A percentile compares a stretch with the other conserved stretches of the same genome.
phyloP scores from a whole-genome alignment of 805 yeast species.

The Barnettozyma sp. region DNA sequence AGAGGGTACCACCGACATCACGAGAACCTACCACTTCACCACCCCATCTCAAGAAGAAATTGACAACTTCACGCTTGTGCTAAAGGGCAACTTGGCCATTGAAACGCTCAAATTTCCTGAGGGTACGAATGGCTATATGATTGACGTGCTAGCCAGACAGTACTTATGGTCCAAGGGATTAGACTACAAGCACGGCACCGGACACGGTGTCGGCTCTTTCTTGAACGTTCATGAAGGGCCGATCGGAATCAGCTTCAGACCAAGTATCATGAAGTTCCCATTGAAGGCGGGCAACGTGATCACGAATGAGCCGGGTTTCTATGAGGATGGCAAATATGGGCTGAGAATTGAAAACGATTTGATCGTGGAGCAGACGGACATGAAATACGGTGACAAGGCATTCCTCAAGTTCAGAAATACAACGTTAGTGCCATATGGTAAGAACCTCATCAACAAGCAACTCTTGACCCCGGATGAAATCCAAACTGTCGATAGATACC shows the following conservation, averaged over 20 bases:
- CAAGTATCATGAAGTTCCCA: slow-evolving; percentile 44
- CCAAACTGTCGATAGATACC: slow-evolving; percentile 63
- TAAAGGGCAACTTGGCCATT: slow-evolving; percentile 86
- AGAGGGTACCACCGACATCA: slow-evolving; percentile 95
- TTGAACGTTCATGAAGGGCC: slow-evolving; percentile 95
- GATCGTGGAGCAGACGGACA: slow-evolving; percentile 38
- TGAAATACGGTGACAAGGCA: slow-evolving; percentile 47
- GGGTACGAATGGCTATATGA: slow-evolving; percentile 64
- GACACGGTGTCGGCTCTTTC: slow-evolving; percentile 94
- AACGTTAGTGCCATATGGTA: slow-evolving; percentile 81
- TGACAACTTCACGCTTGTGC: slow-evolving; percentile 71
- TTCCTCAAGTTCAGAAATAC: slow-evolving; percentile 74
- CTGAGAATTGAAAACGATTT: slow-evolving; percentile 84
- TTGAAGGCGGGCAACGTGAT: slow-evolving; percentile 63
- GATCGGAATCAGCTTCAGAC: slow-evolving; percentile 61
- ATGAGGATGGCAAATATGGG: slow-evolving; percentile 85
- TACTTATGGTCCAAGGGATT: slow-evolving; percentile 76
- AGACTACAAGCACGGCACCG: slow-evolving; percentile 91
- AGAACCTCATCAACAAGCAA: slow-evolving; percentile 55
- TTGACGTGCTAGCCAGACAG: slow-evolving; percentile 81
- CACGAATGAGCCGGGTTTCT: slow-evolving; percentile 93
- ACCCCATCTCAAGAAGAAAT: slow-evolving; percentile 51
- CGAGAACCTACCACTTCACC: slow-evolving; percentile 73
- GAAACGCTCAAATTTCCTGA: slow-evolving; percentile 76
- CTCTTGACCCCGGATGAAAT: slow-evolving; percentile 57